Base-by-base conservation (phyloP, 495 filamentous ascomycete species). In the Podospora australis region DNA sequence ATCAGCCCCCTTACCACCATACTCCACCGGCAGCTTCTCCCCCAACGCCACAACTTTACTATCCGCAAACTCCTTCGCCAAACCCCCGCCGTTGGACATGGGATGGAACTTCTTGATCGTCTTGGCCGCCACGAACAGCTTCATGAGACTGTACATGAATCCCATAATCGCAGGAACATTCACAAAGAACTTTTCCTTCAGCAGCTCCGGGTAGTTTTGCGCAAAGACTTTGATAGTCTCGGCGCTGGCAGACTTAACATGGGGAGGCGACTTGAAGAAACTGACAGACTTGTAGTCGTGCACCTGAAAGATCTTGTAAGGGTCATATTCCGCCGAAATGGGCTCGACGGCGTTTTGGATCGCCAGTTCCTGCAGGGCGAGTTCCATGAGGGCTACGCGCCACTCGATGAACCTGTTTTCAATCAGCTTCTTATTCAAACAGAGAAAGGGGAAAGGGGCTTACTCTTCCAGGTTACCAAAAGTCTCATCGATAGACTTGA, bases 161-260 rank as follows among this genome's bases (percentile, higher is more conserved):
- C 84, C 83, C 89, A 94, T 95, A 57, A 95, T 70, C 44, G 79
- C 63, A 0, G 90, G 89, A 6, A 95, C 86, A 50, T 95, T 95
- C 68, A 95, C 83, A 59, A 96, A 95, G 77, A 86, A 92, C 73
- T 95, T 96, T 65, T 88, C 46, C 60, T 83, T 81, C 23, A 95
- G 75, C 17, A 92, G 78, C 70, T 95, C 90, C 0, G 90, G 90
- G 70, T 96, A 96, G 42, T 83, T 82, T 41, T 77, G 79, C 36
- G 75, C 70, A 67, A 96, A 87, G 17, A 84, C 73, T 23, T 83
- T 75, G 62, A 95, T 90, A 29, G 84, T 86, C 70, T 88, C 81
- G 64, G 79, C 81, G 52, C 81, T 82, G 13, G 86, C 84, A 10
- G 81, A 72, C 53, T 81, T 83, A 54, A 87, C 74, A n/a, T 66